These are phyloP conservation scores for Camillea tinctor DNA, from an alignment of 2,329 filamentous ascomycete species.

Conservation along the genomic window DNA sequence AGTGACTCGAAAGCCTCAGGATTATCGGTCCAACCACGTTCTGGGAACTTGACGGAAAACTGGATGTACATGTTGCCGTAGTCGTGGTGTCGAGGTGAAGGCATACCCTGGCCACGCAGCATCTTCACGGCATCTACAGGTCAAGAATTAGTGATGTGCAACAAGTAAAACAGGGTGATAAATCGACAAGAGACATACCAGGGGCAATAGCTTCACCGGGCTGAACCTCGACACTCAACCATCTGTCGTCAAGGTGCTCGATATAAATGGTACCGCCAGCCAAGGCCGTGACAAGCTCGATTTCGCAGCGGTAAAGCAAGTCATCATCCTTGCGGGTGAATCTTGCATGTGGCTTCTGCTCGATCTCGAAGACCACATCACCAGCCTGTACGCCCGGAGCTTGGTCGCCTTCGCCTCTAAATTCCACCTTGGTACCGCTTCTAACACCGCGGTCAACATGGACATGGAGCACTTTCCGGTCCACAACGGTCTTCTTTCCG, in stretches of 20 bases:
- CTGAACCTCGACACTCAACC: conserved; percentile 89
- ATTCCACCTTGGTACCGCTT: conserved; percentile 94
- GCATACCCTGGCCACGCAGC: conserved; percentile 96
- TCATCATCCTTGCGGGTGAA: conserved; percentile 98
- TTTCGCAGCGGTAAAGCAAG: conserved; percentile 90
- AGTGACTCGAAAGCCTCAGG: conserved; percentile 73
- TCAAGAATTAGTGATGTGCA: conserved; percentile 19
- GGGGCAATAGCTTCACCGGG: conserved; percentile 93
- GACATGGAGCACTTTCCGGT: conserved; percentile 97
- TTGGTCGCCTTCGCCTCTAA: conserved; percentile 95
- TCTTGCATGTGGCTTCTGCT: conserved; percentile 95
- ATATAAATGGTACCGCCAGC: conserved; percentile 88
- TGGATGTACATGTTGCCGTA: conserved; percentile 95
- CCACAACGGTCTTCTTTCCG: conserved; percentile 97
- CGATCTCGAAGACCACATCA: conserved; percentile 97
- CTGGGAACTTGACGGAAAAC: conserved; percentile 96
- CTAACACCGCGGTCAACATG: conserved; percentile 94
- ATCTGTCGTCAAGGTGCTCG: conserved; percentile 96
- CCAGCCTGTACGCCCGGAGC: conserved; percentile 89
- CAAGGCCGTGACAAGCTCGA: conserved; percentile 91
- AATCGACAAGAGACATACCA: conserved; percentile 61
- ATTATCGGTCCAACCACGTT: conserved; percentile 67
- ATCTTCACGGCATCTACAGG: conserved; percentile 83
- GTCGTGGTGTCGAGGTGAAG: conserved; percentile 91
- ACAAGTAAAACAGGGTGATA: conserved; percentile 1